Base-by-base conservation (phyloP, 257 asterid species). In the Ilex asprella region DNA sequence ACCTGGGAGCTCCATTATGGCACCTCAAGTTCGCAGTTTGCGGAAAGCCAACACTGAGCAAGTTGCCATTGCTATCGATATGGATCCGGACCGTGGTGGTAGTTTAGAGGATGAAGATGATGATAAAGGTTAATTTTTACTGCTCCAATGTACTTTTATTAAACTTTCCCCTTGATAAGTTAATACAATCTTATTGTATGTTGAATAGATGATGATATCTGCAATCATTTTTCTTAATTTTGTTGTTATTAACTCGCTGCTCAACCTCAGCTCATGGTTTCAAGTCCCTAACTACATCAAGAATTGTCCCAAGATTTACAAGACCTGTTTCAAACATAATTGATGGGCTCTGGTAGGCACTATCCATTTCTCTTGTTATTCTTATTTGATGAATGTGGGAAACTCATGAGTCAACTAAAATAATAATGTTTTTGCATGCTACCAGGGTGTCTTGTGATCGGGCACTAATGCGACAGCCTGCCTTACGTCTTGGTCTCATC, bases 371-470 rank as follows among this genome's bases (percentile, higher is more conserved):
- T 44, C 16, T n/a, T 29, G 56, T 44, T 58, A 29, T 16, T 47
- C 41, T 35, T 35, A 35, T 35, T 35, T 35, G 8, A 35, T 5
- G 5, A 3, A 39, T 56, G 16, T 31, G n/a, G 30, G 60, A 61
- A 58, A 53, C 61, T 58, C 32, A 30, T 46, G 16, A 39, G 7
- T 58, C 62, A 54, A 44, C 59, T 51, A 31, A 59, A 16, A 14
- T 16, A 16, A 54, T 71, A 63, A 59, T 69, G 5, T 41, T 61
- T 61, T n/a, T 67, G 66, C 44, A 61, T 72, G 72, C 50, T 68
- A 14, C 69, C 79, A 92, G 99, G 99, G 79, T 89, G 70, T 86
- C 99, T 55, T 92, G 99, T 69, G 97, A 92, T 67, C 95, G 99
- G 60, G 83, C 99, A 60, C 74, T 92, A 61, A 89, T 89, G 99